phyloP scores from a whole-genome alignment of 805 yeast genomes.

The Ogataea methanolica region DNA sequence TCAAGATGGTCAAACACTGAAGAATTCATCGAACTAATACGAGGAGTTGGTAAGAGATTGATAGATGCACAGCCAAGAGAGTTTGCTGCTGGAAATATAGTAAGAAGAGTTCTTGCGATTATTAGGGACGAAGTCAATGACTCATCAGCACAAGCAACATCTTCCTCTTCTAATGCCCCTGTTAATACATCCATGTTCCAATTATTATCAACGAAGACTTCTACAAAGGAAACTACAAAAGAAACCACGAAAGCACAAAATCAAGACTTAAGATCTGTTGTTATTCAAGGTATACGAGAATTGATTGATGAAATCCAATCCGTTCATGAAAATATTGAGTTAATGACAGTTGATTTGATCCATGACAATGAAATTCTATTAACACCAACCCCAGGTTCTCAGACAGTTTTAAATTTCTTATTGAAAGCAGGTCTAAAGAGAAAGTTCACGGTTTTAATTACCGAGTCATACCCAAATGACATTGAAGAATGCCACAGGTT shows the following conservation, averaged over 20 bases:
- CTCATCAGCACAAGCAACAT: slow-evolving; percentile 9
- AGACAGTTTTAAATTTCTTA: slow-evolving; percentile 82
- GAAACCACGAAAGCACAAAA: slow-evolving; percentile 36
- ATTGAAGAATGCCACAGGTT: slow-evolving; percentile 72
- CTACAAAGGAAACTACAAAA: slow-evolving; percentile 18
- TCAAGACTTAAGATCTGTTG: slow-evolving; percentile 74
- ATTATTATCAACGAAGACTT: slow-evolving; percentile 51
- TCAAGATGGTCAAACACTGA: slow-evolving; percentile 81
- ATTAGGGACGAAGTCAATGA: slow-evolving; percentile 82
- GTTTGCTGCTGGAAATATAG: slow-evolving; percentile 83
- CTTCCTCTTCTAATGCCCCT: slow-evolving; percentile 34
- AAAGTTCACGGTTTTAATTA: slow-evolving; percentile 84
- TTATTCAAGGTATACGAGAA: slow-evolving; percentile 89
- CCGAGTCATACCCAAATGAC: slow-evolving; percentile 90
- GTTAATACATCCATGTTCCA: slow-evolving; percentile 85
- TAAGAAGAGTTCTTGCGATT: slow-evolving; percentile 80
- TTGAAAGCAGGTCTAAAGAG: slow-evolving; percentile 85
- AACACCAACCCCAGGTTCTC: slow-evolving; percentile 93
- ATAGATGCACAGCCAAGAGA: slow-evolving; percentile 85
- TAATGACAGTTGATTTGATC: slow-evolving; percentile 86
- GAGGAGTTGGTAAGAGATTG: slow-evolving; percentile 66
- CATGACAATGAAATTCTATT: slow-evolving; percentile 84
- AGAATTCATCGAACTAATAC: slow-evolving; percentile 66
- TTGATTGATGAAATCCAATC: slow-evolving; percentile 86
- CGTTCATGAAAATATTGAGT: slow-evolving; percentile 86